Conservation (phyloP, 2,329 filamentous ascomycete genomes). For the Pseudocercospora cruenta region DNA sequence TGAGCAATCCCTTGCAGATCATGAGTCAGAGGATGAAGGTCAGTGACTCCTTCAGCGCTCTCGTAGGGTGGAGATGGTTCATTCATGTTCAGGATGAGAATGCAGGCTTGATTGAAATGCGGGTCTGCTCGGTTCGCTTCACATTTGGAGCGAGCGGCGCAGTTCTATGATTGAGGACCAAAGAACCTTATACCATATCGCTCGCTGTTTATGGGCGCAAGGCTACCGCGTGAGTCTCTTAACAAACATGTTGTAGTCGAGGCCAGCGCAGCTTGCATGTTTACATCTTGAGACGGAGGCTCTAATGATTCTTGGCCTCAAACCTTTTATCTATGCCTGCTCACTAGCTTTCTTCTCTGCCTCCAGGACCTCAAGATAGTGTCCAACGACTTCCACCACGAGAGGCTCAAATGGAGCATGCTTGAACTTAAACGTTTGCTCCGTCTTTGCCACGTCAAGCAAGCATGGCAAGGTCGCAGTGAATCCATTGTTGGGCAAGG, state of each 20-base stretch:
- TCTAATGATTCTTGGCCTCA: too few relatives aligned
- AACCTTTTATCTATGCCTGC: not conserved
- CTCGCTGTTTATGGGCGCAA: not conserved
- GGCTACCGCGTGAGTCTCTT: not conserved
- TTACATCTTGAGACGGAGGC: too few relatives aligned
- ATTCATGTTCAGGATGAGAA: not conserved
- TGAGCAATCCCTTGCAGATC: not conserved
- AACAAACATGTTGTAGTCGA: too few relatives aligned
- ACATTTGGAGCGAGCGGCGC: not conserved
- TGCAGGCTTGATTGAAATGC: not conserved
- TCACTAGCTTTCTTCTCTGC: not conserved
- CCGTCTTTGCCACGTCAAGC: conserved; percentile 16
- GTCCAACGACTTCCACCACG: conserved; percentile 13
- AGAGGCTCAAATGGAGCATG: conserved; percentile 12
- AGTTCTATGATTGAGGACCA: too few relatives aligned
- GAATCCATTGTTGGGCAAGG: conserved; percentile 21
- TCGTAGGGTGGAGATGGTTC: not conserved
- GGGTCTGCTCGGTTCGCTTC: not conserved
- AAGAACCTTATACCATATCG: not conserved
- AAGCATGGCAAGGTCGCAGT: conserved; percentile 10
- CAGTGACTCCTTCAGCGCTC: not conserved
- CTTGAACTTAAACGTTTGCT: conserved; percentile 16
- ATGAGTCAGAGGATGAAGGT: not conserved
- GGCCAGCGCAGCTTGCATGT: too few relatives aligned
- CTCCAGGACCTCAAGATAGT: conserved; percentile 16